These are phyloP conservation scores for Quambalaria eucalypti DNA, from an alignment of 1,284 basidiomycete species.

Conservation along the genomic window DNA sequence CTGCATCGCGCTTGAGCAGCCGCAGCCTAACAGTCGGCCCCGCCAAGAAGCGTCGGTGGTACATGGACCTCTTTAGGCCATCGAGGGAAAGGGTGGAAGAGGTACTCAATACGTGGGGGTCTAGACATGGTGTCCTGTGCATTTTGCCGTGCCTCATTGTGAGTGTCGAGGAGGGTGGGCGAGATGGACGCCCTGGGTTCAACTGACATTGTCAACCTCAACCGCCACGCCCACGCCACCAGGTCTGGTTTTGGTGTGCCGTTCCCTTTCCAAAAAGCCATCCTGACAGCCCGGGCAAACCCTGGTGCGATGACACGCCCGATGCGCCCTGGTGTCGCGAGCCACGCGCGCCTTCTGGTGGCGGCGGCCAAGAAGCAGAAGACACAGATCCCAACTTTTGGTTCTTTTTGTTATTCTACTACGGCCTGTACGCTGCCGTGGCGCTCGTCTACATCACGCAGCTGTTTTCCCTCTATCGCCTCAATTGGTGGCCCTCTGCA, in stretches of 20 bases:
- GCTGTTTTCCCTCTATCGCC: conserved; percentile 53
- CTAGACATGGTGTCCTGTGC: conserved; percentile 51
- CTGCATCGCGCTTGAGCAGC: neutral
- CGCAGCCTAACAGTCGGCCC: neutral
- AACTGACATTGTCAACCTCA: no score
- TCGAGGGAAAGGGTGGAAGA: conserved; percentile 48
- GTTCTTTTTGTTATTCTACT: conserved; percentile 46
- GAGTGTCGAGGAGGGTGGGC: conserved; percentile 19
- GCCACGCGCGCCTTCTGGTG: no score
- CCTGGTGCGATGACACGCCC: conserved; percentile 20
- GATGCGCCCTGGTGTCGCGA: neutral
- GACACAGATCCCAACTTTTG: conserved; percentile 36
- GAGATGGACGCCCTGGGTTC: no score
- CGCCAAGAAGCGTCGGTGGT: conserved; percentile 16
- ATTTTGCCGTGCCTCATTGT: conserved; percentile 51
- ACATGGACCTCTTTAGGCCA: conserved; percentile 47
- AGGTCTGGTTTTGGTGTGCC: conserved; percentile 54
- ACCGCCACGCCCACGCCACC: neutral
- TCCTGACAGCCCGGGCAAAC: conserved; percentile 42
- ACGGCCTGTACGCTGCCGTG: conserved; percentile 42
- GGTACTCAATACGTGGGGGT: conserved; percentile 52
- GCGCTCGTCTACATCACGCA: conserved; percentile 53
- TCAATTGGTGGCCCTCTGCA: conserved; percentile 50
- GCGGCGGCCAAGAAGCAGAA: neutral
- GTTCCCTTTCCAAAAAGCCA: conserved; percentile 54